Base-by-base conservation (phyloP, 2,329 filamentous ascomycete genomes). In the Aspergillus ochraceoroseus region DNA sequence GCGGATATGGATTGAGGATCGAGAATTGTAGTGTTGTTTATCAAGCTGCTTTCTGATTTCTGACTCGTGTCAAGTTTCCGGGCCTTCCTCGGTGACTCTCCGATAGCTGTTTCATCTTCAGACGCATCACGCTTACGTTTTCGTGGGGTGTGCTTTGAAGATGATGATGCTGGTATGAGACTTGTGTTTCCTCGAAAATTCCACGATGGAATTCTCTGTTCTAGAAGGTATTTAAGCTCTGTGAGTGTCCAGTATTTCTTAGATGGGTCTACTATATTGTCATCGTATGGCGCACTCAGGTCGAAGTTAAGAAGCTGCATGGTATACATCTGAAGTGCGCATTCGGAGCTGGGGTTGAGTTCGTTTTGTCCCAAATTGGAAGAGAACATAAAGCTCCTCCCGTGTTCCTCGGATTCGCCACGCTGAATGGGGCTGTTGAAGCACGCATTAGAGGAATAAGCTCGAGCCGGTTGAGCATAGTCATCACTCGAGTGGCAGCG, bases 221-320 rank as follows among this genome's bases (percentile, higher is more conserved):
- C 28, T 23, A 58, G 31, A 7, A 55, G 25, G 2, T 4, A 4
- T 38, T 52, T 51, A 22, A 62, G 40, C n/a, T 59, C 50, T 5
- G 57, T 43, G 4, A 61, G 36, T 27, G 38, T 51, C 48, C 46
- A 55, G 26, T 55, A 52, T 7, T 26, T 38, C 32, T 32, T 49
- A 5, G 4, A n/a, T 8, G 32, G 11, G 6, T 33, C 7, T 9
- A 4, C 2, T 11, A 23, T 14, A 15, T 8, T 22, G 11, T 20
- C 15, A 4, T 12, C 14, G 6, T 26, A 7, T 18, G 12, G 22
- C 7, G 44, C 20, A 8, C 30, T 30, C 7, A 58, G 13, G 2
- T 56, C 46, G 19, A 28, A 39, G 12, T 45, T 42, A 12, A 58
- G 28, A 19, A 49, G 22, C 9, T 44, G 12, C 38, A 41, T 15